A percentile compares a stretch with the other conserved stretches of the same genome.
Conservation (phyloP, 495 filamentous ascomycete genomes). For the Xylaria venustula region DNA sequence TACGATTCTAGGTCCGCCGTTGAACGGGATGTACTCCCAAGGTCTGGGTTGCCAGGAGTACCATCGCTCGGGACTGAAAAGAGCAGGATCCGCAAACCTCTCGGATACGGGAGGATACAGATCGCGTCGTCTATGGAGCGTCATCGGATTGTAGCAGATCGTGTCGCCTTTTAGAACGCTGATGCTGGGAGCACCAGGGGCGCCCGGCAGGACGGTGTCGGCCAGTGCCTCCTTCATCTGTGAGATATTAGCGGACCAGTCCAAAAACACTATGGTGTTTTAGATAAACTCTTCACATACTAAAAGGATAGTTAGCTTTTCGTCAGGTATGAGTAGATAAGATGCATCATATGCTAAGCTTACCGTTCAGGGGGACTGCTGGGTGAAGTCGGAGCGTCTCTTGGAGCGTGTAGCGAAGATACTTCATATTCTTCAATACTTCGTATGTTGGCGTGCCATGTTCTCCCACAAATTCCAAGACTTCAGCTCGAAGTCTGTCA, state of each 20-base stretch:
- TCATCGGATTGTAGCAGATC: constrained; percentile 43
- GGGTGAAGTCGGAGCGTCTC: constrained; percentile 53
- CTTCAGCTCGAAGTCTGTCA: constrained; percentile 41
- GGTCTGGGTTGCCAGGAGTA: constrained; percentile 49
- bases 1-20: constrained; percentile 54
- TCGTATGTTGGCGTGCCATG: constrained; percentile 35
- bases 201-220: constrained; percentile 19
- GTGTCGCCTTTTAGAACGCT: constrained; percentile 36
- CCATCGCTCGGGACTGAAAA: constrained; percentile 60
- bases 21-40: constrained; percentile 64
- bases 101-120: constrained; percentile 43
- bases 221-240: constrained; percentile 7
- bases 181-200: constrained; percentile 27
- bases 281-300: not conserved
- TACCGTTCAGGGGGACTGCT: constrained; percentile 48
- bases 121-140: constrained; percentile 54
- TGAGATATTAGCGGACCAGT: not conserved
- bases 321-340: not conserved
- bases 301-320: not conserved
- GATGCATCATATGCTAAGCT: not conserved
- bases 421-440: constrained; percentile 38
- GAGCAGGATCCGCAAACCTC: constrained; percentile 44
- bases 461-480: constrained; percentile 31
- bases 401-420: constrained; percentile 40
- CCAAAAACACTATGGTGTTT: too few species aligned